Evolutionary conservation across 2,329 filamentous ascomycete species (phyloP).

Genomic region (Neopestalotiopsis rosae): DNA sequence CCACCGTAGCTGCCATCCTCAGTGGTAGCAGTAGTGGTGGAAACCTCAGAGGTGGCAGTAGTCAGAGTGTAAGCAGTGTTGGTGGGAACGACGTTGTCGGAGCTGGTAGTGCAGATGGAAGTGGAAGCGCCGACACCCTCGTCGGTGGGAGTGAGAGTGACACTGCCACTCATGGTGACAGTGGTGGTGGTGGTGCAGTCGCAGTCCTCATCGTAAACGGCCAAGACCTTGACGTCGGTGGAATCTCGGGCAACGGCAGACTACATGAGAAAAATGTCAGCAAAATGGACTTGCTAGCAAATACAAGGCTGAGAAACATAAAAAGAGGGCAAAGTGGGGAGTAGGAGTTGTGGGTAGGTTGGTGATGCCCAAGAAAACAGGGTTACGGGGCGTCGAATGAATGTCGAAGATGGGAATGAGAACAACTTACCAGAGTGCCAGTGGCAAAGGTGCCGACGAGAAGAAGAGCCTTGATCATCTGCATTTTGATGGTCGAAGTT

Average conservation of each 20-base stretch:
- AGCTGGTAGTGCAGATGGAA: background rate
- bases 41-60: background rate
- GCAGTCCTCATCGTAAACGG: slow-evolving; percentile 4
- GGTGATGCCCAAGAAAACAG: no score
- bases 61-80: background rate
- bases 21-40: background rate
- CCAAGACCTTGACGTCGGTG: background rate
- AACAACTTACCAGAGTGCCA: slow-evolving; percentile 12
- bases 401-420: background rate
- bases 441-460: background rate
- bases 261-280: background rate
- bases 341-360: no score
- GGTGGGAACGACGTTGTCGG: background rate
- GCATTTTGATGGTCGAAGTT: slow-evolving; percentile 10
- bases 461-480: slow-evolving; percentile 17
- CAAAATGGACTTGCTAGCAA: background rate
- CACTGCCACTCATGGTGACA: background rate
- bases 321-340: background rate
- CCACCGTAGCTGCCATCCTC: background rate
- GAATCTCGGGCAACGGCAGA: background rate
- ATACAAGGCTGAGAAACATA: background rate
- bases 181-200: slow-evolving; percentile 11
- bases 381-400: no score
- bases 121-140: background rate
- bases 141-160: background rate